A percentile compares a stretch with the other conserved stretches of the same genome.
These are phyloP conservation scores for Pichia sp. DNA, from an alignment of 1,139 yeast genomes.

Conservation along the genomic window DNA sequence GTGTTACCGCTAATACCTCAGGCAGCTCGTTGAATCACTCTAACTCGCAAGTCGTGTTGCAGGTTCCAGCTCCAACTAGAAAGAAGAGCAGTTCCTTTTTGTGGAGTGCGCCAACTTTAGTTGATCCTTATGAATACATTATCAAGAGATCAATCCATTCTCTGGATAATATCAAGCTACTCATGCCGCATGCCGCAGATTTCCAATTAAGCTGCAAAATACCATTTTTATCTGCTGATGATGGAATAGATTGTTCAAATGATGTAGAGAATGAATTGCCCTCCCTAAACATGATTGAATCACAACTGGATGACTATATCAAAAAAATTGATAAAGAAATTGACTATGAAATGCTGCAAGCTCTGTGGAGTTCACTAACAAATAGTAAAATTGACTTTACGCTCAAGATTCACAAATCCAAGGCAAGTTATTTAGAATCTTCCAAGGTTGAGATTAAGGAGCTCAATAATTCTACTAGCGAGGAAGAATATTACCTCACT, in stretches of 20 bases:
- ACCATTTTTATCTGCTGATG: slow-evolving; percentile 20
- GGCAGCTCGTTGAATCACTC: slow-evolving; percentile 1
- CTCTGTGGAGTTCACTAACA: slow-evolving; percentile 14
- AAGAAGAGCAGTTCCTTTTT: slow-evolving; percentile 25
- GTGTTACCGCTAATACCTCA: slow-evolving; percentile 1
- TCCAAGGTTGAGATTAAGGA: slow-evolving; percentile 12
- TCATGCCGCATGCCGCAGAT: slow-evolving; percentile 1
- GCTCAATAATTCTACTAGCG: slow-evolving; percentile 13
- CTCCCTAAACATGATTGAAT: slow-evolving; percentile 13
- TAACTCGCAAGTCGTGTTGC: slow-evolving; percentile 2
- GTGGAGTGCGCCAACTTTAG: slow-evolving; percentile 18
- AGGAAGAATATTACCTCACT: slow-evolving; percentile 20
- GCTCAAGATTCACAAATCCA: slow-evolving; percentile 20
- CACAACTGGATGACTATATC: slow-evolving; percentile 11
- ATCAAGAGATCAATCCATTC: slow-evolving; percentile 16
- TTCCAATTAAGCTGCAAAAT: slow-evolving; percentile 15
- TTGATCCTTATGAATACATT: slow-evolving; percentile 31
- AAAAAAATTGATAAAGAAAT: slow-evolving; percentile 11
- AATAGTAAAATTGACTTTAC: slow-evolving; percentile 17
- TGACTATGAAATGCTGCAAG: slow-evolving; percentile 11
- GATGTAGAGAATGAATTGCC: slow-evolving; percentile 3
- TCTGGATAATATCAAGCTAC: slow-evolving; percentile 19
- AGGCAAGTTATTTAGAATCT: slow-evolving; percentile 19
- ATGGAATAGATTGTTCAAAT: neutral
- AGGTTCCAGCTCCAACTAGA: slow-evolving; percentile 12